phyloP scores from a whole-genome alignment of 495 filamentous ascomycete genomes.

The Lophium mytilinum region DNA sequence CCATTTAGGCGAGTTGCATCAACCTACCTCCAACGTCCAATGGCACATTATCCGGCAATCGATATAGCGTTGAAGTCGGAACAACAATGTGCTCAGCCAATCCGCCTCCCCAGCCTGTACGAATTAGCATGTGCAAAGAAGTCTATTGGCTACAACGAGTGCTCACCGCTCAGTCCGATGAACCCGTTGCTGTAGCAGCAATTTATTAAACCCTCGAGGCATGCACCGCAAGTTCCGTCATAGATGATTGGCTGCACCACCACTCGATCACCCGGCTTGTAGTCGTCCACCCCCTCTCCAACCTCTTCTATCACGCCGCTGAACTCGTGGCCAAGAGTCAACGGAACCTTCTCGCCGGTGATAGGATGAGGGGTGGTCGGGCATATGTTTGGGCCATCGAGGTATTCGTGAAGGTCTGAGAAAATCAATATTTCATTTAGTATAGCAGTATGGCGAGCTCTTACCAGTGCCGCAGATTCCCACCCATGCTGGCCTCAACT shows the following conservation, averaged over 20 bases:
- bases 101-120: slow-evolving; percentile 49
- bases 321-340: slow-evolving; percentile 58
- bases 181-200: slow-evolving; percentile 54
- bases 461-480: slow-evolving; percentile 52
- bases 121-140: background rate
- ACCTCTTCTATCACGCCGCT: slow-evolving; percentile 51
- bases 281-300: slow-evolving; percentile 42
- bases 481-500: slow-evolving; percentile 47
- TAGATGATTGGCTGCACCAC: slow-evolving; percentile 52
- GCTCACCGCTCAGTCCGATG: slow-evolving; percentile 47
- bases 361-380: slow-evolving; percentile 50
- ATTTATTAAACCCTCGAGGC: slow-evolving; percentile 43
- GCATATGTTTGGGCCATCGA: slow-evolving; percentile 47
- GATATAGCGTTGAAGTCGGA: slow-evolving; percentile 36
- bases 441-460: background rate
- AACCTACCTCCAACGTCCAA: slow-evolving; percentile 44
- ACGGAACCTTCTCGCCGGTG: slow-evolving; percentile 47
- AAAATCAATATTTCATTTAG: background rate
- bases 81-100: slow-evolving; percentile 50
- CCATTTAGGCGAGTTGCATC: background rate
- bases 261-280: slow-evolving; percentile 49
- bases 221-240: slow-evolving; percentile 49
- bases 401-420: slow-evolving; percentile 54
- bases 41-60: slow-evolving; percentile 42
- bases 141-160: background rate